A percentile compares a stretch with the other conserved stretches of the same genome.
phyloP scores from a whole-genome alignment of 495 filamentous ascomycete species.

The Xanthoparmelia taractica region DNA sequence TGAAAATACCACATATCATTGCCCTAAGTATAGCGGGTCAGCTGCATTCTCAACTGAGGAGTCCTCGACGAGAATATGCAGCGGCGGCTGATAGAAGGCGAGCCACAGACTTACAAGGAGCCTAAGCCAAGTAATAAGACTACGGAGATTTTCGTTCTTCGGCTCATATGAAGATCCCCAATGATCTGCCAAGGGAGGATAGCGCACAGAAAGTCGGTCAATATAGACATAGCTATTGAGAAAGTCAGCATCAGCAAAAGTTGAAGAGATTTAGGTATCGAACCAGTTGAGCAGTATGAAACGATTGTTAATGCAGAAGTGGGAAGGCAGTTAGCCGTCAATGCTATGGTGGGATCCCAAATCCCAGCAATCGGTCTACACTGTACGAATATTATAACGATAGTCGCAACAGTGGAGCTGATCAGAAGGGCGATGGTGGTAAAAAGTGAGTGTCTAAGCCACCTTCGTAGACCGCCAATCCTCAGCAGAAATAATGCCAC shows the following conservation, averaged over 20 bases:
- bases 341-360: not conserved
- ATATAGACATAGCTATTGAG: not conserved
- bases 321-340: not conserved
- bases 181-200: not conserved
- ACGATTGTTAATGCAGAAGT: conserved; percentile 4
- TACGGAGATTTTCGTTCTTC: not conserved
- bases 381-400: conserved; percentile 3
- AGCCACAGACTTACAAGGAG: not conserved
- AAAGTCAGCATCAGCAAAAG: not conserved
- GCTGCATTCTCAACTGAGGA: not conserved
- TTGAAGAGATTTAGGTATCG: not conserved
- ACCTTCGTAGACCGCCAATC: not conserved
- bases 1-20: conserved; percentile 3
- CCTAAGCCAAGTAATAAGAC: not conserved
- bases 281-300: conserved; percentile 7
- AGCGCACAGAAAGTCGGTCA: not conserved
- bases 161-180: conserved; percentile 1
- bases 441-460: not conserved
- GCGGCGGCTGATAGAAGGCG: not conserved
- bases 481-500: conserved; percentile 1
- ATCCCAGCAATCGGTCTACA: not conserved
- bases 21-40: not conserved
- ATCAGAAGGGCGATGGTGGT: not conserved
- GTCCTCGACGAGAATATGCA: not conserved
- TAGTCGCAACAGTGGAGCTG: not conserved